Conservation (phyloP, 768 basidiomycete species). For the Rhodotorula kratochvilovae region DNA sequence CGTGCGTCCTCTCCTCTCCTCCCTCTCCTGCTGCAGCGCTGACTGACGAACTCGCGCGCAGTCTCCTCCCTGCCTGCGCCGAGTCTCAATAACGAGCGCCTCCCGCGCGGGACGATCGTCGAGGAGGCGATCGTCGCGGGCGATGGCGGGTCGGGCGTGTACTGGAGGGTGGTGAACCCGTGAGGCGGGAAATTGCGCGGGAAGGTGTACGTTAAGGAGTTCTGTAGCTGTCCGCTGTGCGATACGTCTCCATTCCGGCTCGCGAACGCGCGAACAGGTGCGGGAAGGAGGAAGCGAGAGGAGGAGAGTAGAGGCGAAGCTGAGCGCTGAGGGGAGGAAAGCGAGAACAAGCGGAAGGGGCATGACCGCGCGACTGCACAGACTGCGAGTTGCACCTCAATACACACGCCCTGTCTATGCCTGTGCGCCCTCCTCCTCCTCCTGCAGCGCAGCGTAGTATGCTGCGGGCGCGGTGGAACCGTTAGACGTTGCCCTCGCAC, state of each 20-base stretch:
- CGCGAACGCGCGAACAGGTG: too few relatives aligned
- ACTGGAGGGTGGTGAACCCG: conserved; percentile 47
- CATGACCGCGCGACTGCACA: too few relatives aligned
- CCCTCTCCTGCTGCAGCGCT: neutral
- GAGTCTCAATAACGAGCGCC: conserved; percentile 17
- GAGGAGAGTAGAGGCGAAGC: too few relatives aligned
- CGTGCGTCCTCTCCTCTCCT: conserved; percentile 13
- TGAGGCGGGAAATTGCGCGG: neutral
- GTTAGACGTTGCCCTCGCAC: neutral
- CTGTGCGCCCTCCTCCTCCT: neutral
- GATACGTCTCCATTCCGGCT: too few relatives aligned
- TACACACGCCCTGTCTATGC: neutral
- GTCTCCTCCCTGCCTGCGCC: conserved; percentile 42
- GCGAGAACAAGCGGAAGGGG: too few relatives aligned
- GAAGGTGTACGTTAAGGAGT: neutral
- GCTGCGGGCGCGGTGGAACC: neutral
- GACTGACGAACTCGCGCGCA: neutral
- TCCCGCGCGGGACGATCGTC: conserved; percentile 43
- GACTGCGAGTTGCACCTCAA: neutral
- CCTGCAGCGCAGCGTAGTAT: conserved; percentile 15
- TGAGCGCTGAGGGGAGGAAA: too few relatives aligned
- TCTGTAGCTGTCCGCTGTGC: neutral
- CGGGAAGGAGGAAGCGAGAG: too few relatives aligned
- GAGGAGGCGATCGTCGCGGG: conserved; percentile 49
- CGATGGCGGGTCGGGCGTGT: conserved; percentile 48